Conservation (phyloP, 2,329 filamentous ascomycete genomes). For the Talaromyces verruculosus region DNA sequence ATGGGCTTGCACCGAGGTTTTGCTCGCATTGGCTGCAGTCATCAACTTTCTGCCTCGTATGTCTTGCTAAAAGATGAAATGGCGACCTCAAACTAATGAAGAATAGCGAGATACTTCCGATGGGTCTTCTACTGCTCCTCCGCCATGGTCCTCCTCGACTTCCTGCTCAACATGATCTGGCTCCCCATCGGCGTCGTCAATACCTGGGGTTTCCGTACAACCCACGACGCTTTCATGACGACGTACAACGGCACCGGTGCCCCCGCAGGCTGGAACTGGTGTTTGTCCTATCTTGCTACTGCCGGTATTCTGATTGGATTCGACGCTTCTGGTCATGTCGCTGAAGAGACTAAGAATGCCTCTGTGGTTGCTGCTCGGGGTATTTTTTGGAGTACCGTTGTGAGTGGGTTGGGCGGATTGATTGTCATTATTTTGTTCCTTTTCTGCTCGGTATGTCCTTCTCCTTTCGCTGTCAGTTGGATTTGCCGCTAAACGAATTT, state of each 20-base stretch:
- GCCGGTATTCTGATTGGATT: constrained; percentile 62
- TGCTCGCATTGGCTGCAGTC: constrained; percentile 52
- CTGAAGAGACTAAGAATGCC: constrained; percentile 62
- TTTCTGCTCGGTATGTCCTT: constrained; percentile 53
- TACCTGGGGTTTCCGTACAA: constrained; percentile 59
- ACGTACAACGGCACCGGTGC: constrained; percentile 60
- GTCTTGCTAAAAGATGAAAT: neutral
- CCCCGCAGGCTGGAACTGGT: constrained; percentile 62
- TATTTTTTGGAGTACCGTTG: constrained; percentile 62
- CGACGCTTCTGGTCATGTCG: constrained; percentile 61
- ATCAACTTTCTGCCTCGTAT: constrained; percentile 54
- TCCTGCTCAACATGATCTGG: constrained; percentile 61
- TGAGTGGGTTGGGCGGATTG: constrained; percentile 57
- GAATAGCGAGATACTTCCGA: constrained; percentile 46
- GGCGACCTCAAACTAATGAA: neutral
- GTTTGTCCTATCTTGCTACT: constrained; percentile 61
- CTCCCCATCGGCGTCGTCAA: constrained; percentile 58
- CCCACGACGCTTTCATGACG: constrained; percentile 60
- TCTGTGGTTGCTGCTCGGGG: constrained; percentile 56
- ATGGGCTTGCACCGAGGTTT: constrained; percentile 58
- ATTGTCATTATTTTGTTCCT: constrained; percentile 59
- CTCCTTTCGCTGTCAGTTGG: too few species aligned
- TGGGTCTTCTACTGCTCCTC: constrained; percentile 55
- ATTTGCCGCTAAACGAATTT: too few species aligned
- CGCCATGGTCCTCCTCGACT: constrained; percentile 56